Percentiles rank a stretch among this genome's conserved stretches.
These are phyloP conservation scores for Polytrichum commune DNA, from an alignment of 225 moss, liverwort and hornwort species.

Conservation along the genomic window DNA sequence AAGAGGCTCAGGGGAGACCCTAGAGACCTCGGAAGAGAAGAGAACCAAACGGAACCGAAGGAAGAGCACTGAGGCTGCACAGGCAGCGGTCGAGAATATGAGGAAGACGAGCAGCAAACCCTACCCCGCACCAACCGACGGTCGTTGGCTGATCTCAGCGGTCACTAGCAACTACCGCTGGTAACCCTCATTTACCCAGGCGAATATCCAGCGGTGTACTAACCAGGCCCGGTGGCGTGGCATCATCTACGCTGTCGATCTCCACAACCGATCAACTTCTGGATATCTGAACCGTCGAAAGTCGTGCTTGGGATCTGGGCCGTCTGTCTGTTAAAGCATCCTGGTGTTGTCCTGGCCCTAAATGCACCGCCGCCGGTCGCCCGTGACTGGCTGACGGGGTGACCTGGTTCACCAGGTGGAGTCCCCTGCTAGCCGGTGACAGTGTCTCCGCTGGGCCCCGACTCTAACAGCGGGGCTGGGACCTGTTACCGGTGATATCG, in stretches of 20 bases:
- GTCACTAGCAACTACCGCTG: not conserved
- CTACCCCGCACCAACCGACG: not conserved
- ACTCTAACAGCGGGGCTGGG: too few species aligned
- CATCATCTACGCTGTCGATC: not conserved
- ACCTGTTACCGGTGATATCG: too few species aligned
- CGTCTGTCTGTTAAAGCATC: not conserved
- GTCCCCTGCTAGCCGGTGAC: not conserved
- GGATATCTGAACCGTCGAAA: not conserved
- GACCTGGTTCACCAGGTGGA: not conserved
- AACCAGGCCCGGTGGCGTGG: not conserved
- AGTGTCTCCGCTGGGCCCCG: too few species aligned
- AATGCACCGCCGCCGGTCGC: conserved; percentile 6
- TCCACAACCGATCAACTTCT: too few species aligned
- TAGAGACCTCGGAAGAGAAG: conserved; percentile 17
- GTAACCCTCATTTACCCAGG: too few species aligned
- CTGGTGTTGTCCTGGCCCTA: conserved; percentile 7
- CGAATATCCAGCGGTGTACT: too few species aligned
- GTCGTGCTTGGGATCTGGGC: not conserved
- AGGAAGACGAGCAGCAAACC: conserved; percentile 1
- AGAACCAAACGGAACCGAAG: not conserved
- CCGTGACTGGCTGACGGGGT: not conserved
- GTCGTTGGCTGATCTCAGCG: not conserved
- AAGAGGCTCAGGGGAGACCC: conserved; percentile 36
- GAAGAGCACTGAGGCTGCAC: not conserved
- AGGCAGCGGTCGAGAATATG: not conserved